Base-by-base conservation (phyloP, 352 stramenopile genomes). In the Phytophthora meadii region DNA sequence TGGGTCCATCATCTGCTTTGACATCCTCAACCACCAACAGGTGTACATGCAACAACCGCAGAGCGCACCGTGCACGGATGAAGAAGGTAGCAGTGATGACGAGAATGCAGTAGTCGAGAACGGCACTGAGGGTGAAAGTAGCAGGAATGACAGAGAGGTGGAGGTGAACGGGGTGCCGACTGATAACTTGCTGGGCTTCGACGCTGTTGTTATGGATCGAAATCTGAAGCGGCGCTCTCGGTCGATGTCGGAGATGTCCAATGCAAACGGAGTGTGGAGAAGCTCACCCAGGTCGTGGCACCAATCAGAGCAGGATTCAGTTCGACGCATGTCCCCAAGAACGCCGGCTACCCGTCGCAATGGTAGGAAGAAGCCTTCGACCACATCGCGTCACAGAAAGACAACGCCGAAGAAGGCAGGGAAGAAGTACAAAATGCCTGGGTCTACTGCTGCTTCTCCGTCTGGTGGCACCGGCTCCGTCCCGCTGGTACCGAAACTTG, bases 1-100 rank as follows among this genome's bases (percentile, higher is more conserved):
- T 9, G 93, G 92, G 6, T 90, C 88, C 34, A 95, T 98, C 54
- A 97, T 98, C 30, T 91, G 82, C 40, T 98, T 97, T 74, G 93
- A 98, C 54, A 94, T 98, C 51, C 59, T 98, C 37, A 90, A 81
- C 52, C 77, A 92, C 37, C 86, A 94, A 37, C 68, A 76, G 19
- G 65, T 79, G 17, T 82, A 75, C 49, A 70, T 68, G 61, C 77
- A 84, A 42, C 61, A 70, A 41, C 40, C 57, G 15, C 60, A 75
- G 32, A 60, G 71, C 42, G 19, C 56, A 40, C 53, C 58, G 58
- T 56, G 74, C 47, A 72, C 68, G 9, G 73, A 84, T 40, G 68
- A 79, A 2, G 68, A 82, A 55, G 72, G 60, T 14, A 76, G 60
- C 32, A 72, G 65, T 30, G 62, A 74, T 10, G 76, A 82, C 24